Base-by-base conservation (phyloP, 129 eudicot genomes). In the Scalesia atractyloides region DNA sequence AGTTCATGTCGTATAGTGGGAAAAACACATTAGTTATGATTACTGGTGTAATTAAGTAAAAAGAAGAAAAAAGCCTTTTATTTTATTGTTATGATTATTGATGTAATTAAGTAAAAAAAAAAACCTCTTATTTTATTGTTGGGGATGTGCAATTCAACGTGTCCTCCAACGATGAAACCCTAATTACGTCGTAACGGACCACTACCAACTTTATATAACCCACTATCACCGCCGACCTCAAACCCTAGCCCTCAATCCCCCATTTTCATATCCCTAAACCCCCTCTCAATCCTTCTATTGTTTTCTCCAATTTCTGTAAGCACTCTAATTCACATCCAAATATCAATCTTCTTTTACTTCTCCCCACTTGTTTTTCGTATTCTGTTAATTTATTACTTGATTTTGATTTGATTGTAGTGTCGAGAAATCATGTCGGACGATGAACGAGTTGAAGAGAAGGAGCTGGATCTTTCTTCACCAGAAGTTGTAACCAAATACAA, bases 401-500 rank as follows among this genome's bases (percentile, higher is more conserved):
- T 46, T n/a, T 48, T 47, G 4, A 41, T 65, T 33, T 47, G 4
- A 12, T 73, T 73, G 69, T 48, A 68, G 81, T 30, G 9, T 57
- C 33, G 66, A 69, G 18, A 24, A 70, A 80, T 9, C 66, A 90
- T 90, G 96, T 88, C 97, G 74, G 99, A 94, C 61, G 99, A 94
- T 16, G 98, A 94, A 66, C 83, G 96, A 67, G 76, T 59, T 13
- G 97, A 89, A 66, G 99, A 90, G 85, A 82, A 73, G 83, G 99
- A 94, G 88, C 70, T 94, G 67, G 96, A 94, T 88, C 96, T 94
- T 79, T 76, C 89, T 64, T 81, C 83, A 47, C 88, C 97, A 5
- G 99, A 94, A 75, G 99, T 90, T 24, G 99, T 95, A 69, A 95
- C 96, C 61, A 95, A 95, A 76, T 95, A 90, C 83, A 95, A 95